Base-by-base conservation (phyloP, 306 rosid genomes). In the Corylus heterophylla region DNA sequence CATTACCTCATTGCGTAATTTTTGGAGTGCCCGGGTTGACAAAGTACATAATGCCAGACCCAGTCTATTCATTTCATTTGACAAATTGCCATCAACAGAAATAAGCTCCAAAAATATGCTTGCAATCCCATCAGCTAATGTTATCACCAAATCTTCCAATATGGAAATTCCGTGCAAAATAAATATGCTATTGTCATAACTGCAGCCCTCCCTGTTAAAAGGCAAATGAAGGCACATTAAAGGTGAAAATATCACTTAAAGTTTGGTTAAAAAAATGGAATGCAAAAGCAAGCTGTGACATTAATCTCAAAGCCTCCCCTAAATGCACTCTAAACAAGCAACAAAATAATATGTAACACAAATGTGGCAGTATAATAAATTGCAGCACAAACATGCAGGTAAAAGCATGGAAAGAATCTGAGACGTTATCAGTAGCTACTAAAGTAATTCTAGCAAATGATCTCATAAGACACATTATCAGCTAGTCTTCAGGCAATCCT, bases 21-120 rank as follows among this genome's bases (percentile, higher is more conserved):
- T 90, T 85, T 95, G 99, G 70, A 95, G 96, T 83, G 89, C 94
- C 73, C 97, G 86, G 80, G 99, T 95, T 45, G 98, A 93, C 76
- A 90, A 81, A 79, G 89, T 84, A 83, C 99, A 95, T 54, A 95
- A 74, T 77, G 91, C 81, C 83, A 87, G 71, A 80, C 87, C 88
- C 69, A 88, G 59, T 75, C 89, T 85, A 84, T 86, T 86, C 79
- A 89, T 85, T 78, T 89, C 89, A 84, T 87, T 81, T 55, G 91
- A 91, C 74, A 91, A 83, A 77, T 85, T 89, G 82, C 96, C 88
- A 78, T 95, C 99, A 79, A 95, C 93, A 66, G 96, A 95, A 81
- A 93, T 95, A 80, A 92, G 90, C 87, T 95, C 98, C 84, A 95
- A 86, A 83, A 87, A 95, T 77, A 88, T 48, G 86, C 96, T 87